Conservation (phyloP, 2,329 filamentous ascomycete species). For the Elsinoe perseae region DNA sequence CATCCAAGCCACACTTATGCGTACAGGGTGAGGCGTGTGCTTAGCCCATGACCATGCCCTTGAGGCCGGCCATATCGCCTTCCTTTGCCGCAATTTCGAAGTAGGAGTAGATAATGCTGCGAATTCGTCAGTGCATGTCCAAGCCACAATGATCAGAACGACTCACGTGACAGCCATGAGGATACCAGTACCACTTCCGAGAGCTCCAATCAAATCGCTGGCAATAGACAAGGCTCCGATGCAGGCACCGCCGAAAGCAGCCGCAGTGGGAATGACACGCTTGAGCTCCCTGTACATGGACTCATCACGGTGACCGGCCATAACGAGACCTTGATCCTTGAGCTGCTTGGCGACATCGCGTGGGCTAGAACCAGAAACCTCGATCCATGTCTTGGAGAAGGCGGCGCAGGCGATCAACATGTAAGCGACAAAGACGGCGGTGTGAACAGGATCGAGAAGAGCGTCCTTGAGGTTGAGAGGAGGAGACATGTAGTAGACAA, state of each 20-base stretch:
- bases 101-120: constrained; percentile 96
- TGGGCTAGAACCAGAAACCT: constrained; percentile 95
- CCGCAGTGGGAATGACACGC: constrained; percentile 96
- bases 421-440: constrained; percentile 87
- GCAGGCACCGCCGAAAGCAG: constrained; percentile 96
- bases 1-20: constrained; percentile 15
- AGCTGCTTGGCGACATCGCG: constrained; percentile 98
- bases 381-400: constrained; percentile 99
- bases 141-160: constrained; percentile 6
- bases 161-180: constrained; percentile 96
- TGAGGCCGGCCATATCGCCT: constrained; percentile 78
- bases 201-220: constrained; percentile 89
- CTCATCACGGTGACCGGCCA: constrained; percentile 99
- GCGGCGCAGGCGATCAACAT: constrained; percentile 96
- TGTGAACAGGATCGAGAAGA: constrained; percentile 93
- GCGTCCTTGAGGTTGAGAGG: constrained; percentile 97
- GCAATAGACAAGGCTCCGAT: constrained; percentile 95
- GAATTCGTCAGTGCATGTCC: constrained; percentile 24
- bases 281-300: constrained; percentile 99
- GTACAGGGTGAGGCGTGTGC: constrained; percentile 15
- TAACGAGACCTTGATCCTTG: constrained; percentile 98
- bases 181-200: constrained; percentile 96
- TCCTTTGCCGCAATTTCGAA: constrained; percentile 99
- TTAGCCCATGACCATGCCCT: constrained; percentile 55
- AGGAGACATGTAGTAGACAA: constrained; percentile 96